Conservation (phyloP, 1,284 basidiomycete species). For the Irpex rosettiformis region DNA sequence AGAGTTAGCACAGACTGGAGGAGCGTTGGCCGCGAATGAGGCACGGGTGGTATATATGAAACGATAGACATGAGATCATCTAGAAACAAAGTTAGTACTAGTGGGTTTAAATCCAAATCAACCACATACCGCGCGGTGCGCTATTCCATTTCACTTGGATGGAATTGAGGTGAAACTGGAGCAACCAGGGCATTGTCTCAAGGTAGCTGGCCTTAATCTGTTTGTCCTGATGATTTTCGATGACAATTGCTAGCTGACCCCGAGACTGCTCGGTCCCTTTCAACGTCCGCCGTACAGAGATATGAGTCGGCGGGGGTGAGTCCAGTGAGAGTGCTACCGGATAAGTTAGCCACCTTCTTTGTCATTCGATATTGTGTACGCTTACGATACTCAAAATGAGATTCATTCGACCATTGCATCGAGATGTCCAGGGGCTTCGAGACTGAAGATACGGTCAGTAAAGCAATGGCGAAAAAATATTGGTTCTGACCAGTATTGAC, state of each 20-base stretch:
- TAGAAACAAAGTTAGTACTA: slow-evolving; percentile 21
- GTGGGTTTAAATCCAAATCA: slow-evolving; percentile 1
- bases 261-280: slow-evolving; percentile 75
- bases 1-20: slow-evolving; percentile 72
- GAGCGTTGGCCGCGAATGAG: slow-evolving; percentile 70
- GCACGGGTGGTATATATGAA: slow-evolving; percentile 64
- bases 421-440: slow-evolving; percentile 42
- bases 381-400: slow-evolving; percentile 56
- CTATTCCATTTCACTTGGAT: slow-evolving; percentile 44
- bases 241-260: slow-evolving; percentile 66
- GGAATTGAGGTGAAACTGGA: slow-evolving; percentile 88
- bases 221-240: slow-evolving; percentile 61
- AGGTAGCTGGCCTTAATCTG: slow-evolving; percentile 68
- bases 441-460: slow-evolving; percentile 14
- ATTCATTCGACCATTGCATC: slow-evolving; percentile 53
- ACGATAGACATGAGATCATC: slow-evolving; percentile 60
- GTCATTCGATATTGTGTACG: slow-evolving; percentile 1
- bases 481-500: slow-evolving; percentile 40
- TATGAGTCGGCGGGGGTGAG: slow-evolving; percentile 26
- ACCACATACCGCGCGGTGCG: slow-evolving; percentile 40
- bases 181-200: slow-evolving; percentile 92
- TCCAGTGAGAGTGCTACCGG: slow-evolving; percentile 27
- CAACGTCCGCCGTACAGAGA: slow-evolving; percentile 72
- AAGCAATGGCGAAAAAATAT: slow-evolving; percentile 11
- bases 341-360: background rate